phyloP scores from a whole-genome alignment of 805 yeast genomes.

The Metschnikowia cerradonensis region DNA sequence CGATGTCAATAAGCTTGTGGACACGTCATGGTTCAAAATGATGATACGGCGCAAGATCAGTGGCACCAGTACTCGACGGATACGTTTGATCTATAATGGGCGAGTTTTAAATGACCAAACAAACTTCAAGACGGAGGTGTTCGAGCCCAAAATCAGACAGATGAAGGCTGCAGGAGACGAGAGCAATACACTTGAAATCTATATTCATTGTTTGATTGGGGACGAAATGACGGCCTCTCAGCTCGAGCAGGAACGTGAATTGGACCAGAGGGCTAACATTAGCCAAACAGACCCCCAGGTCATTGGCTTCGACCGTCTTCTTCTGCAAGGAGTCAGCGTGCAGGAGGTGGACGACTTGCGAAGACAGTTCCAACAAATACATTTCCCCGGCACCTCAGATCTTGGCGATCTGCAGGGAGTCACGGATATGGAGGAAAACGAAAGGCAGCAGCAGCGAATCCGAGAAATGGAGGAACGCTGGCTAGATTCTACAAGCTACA shows the following conservation, averaged over 20 bases:
- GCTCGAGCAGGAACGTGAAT: conserved; percentile 53
- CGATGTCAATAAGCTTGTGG: conserved; percentile 29
- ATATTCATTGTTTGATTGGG: conserved; percentile 78
- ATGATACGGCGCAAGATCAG: conserved; percentile 25
- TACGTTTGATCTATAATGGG: conserved; percentile 68
- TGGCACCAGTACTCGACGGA: conserved; percentile 32
- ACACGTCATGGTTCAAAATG: conserved; percentile 28
- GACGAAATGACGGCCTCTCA: conserved; percentile 54
- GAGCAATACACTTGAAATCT: conserved; percentile 32
- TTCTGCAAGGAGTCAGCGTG: conserved; percentile 78
- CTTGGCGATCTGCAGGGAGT: conserved; percentile 21
- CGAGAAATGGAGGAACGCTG: conserved; percentile 79
- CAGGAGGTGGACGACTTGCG: conserved; percentile 72
- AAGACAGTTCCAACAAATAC: conserved; percentile 66
- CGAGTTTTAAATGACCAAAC: conserved; percentile 56
- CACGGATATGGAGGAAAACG: conserved; percentile 43
- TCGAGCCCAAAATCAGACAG: conserved; percentile 26
- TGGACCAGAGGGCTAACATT: conserved; percentile 48
- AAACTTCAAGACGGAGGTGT: conserved; percentile 49
- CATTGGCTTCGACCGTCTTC: conserved; percentile 78
- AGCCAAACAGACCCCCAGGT: conserved; percentile 56
- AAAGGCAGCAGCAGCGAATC: conserved; percentile 32
- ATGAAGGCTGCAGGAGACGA: conserved; percentile 12
- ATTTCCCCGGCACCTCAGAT: conserved; percentile 43
- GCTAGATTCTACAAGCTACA: conserved; percentile 62